These are phyloP conservation scores for Metarhizium anisopliae DNA, from an alignment of 2,329 filamentous ascomycete species.

Conservation along the genomic window DNA sequence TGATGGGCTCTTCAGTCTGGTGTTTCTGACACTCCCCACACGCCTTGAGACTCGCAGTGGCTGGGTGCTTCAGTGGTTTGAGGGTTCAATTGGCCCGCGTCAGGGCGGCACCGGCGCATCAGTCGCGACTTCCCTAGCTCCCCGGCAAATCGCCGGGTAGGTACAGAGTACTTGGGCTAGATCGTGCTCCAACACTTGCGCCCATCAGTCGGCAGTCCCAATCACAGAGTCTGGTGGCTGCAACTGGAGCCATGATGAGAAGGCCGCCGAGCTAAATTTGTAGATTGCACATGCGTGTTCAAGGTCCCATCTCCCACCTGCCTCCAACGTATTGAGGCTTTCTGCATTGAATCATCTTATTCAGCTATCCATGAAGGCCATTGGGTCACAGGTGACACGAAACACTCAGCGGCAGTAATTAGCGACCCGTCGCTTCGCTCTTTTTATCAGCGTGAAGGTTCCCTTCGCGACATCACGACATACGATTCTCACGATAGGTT, in stretches of 20 bases:
- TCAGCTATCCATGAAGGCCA: not conserved
- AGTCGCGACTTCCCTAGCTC: too few species aligned
- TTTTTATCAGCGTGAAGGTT: not conserved
- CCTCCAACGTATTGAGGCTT: not conserved
- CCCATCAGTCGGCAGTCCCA: not conserved
- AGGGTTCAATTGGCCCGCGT: too few species aligned
- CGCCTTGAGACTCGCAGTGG: too few species aligned
- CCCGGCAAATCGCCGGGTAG: slow-evolving; percentile 12
- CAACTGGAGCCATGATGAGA: not conserved
- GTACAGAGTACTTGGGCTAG: not conserved
- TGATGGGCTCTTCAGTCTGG: too few species aligned
- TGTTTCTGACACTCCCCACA: too few species aligned
- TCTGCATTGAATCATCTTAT: not conserved
- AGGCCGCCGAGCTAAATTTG: not conserved
- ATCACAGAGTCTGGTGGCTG: too few species aligned
- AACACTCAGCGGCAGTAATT: not conserved
- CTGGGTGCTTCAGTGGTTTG: too few species aligned
- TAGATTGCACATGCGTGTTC: not conserved
- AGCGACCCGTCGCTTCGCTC: not conserved
- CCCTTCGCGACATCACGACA: not conserved
- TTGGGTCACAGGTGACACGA: not conserved
- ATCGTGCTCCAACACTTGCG: not conserved
- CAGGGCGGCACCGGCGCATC: too few species aligned
- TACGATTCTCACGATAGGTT: not conserved
- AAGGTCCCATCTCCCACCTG: not conserved